Base-by-base conservation (phyloP, 495 filamentous ascomycete genomes). In the Pyrenula aspistea region DNA sequence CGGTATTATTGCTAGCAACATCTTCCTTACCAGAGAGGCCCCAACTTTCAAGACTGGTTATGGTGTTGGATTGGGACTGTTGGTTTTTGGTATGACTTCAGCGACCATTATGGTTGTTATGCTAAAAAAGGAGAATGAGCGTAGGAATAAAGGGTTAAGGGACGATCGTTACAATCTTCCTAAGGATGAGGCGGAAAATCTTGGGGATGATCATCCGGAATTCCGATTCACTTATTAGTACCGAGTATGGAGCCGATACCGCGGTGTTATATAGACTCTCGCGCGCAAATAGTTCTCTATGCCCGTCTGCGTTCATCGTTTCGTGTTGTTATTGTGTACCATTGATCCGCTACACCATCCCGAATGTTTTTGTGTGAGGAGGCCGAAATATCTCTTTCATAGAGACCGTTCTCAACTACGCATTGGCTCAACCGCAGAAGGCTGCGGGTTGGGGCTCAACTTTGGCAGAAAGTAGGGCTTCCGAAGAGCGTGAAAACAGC, bases 1-100 rank as follows among this genome's bases (percentile, higher is more conserved):
- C 54, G 83, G 80, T 1, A 77, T 85, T 60, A 68, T 84, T 19
- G 79, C 79, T 1, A 77, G 76, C 66, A 73, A 69, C 68, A 68
- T 72, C 31, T 72, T 67, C 60, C 58, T 70, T 19, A 55, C 62
- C 0, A 60, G 62, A 0, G 65, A 79, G 50, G 65, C 66, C 2
- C 77, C 76, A 10, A 64, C 48, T n/a, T 82, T 77, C 55, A 60
- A 24, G 19, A 69, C 69, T 2, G 78, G 77, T 0, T 80, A 72
- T 57, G 68, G 72, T 12, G 64, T 67, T n/a, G 60, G 63, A 12
- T 47, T 76, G 2, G 78, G 56, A 1, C 58, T 79, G 58, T 60
- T 74, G 25, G 73, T 73, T 66, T 24, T 78, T 10, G 71, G 67
- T 50, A 73, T 47, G 0, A 42, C 67, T 10, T 59, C 67, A 42